Base-by-base conservation (phyloP, 768 basidiomycete species). In the Lentinus brumalis region DNA sequence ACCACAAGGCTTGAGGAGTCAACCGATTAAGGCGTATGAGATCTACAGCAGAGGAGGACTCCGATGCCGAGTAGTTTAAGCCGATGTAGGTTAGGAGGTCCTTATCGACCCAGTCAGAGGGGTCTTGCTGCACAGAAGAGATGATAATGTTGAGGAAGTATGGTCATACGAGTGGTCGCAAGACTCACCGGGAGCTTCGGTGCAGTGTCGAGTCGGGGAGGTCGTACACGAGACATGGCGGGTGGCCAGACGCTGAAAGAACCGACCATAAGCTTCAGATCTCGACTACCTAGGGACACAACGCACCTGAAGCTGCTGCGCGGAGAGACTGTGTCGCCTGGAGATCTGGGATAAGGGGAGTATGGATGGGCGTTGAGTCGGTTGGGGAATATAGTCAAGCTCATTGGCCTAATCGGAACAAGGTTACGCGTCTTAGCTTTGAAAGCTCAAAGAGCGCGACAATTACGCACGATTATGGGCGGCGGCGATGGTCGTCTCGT, bases 1-100 rank as follows among this genome's bases (percentile, higher is more conserved):
- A 56, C 62, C 62, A 63, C 1, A 63, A 35, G 5, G 54, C 57
- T 1, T 18, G 49, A 1, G 62, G 62, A 0, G 57, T 56, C 5
- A 63, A 35, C 3, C 55, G 57, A 35, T 41, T 35, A 15, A 5
- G n/a, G 6, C 58, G 18, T 32, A 63, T 52, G 16, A 63, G 42
- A 12, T n/a, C 21, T 1, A 46, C 10, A 1, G 59, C 44, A 9
- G 40, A 7, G 4, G 29, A 9, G 11, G 49, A 18, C n/a, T 45
- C 29, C 2, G 44, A n/a, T 1, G 21, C 14, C 5, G 42, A 15
- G 44, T 63, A 59, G 29, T 59, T 41, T 1, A 11, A 6, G 12
- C 35, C 32, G 39, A 56, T 57, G 29, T 59, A 59, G 1, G n/a
- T 5, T 9, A 41, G 42, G 11, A 63, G 58, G 26, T 63, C 62